A percentile compares a stretch with the other conserved stretches of the same genome.
phyloP scores from a whole-genome alignment of 139 green algal genomes.

The Coelastrella sp. region DNA sequence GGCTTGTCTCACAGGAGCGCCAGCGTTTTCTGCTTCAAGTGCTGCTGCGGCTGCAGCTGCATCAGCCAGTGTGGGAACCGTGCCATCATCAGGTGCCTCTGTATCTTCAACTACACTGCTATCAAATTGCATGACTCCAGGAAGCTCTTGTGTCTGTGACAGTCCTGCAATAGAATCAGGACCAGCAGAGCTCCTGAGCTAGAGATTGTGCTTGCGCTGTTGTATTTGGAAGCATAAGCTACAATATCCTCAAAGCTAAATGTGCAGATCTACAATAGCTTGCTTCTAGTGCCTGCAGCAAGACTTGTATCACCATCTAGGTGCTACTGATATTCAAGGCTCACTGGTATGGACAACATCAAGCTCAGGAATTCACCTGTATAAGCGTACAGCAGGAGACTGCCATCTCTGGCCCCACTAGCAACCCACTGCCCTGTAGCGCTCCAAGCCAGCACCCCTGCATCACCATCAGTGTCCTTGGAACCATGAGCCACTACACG shows the following conservation, averaged over 20 bases:
- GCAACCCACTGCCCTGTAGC: constrained; percentile 1
- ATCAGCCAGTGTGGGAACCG: not conserved
- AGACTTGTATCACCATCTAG: too few species aligned
- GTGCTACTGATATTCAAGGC: too few species aligned
- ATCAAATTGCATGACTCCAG: not conserved
- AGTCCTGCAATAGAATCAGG: not conserved
- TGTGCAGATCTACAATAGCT: too few species aligned
- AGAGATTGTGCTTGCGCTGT: too few species aligned
- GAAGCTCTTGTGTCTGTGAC: not conserved
- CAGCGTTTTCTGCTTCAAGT: not conserved
- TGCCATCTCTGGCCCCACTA: constrained; percentile 26
- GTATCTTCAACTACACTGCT: not conserved
- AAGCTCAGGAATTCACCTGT: not conserved
- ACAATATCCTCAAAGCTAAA: too few species aligned
- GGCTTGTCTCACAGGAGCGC: constrained; percentile 7
- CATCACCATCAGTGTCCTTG: not conserved
- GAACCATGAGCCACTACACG: not conserved
- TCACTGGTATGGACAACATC: too few species aligned
- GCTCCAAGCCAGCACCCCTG: not conserved
- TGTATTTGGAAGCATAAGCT: too few species aligned
- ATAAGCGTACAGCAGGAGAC: constrained; percentile 7
- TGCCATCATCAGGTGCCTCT: constrained; percentile 14
- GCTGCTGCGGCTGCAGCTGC: constrained; percentile 1
- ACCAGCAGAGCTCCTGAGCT: too few species aligned
- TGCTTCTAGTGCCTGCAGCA: too few species aligned